These are phyloP conservation scores for Batkoa obscura DNA, from an alignment of 371 early-diverging fungal species.

Conservation along the genomic window DNA sequence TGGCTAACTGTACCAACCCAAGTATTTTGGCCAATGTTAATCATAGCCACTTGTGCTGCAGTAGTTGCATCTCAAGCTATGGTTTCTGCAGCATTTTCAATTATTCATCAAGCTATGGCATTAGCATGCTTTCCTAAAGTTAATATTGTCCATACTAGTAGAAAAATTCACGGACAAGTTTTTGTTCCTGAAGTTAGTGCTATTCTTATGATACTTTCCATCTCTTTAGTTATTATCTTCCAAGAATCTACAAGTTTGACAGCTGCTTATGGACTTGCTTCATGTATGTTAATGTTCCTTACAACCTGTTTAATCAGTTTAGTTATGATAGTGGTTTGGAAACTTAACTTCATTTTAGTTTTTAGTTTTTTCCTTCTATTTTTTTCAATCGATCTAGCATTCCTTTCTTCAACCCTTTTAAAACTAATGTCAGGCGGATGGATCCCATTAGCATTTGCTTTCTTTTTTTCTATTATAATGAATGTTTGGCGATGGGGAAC, in stretches of 20 bases:
- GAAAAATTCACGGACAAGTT: conserved; percentile 18
- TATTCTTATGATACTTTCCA: conserved; percentile 18
- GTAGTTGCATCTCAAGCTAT: conserved; percentile 38
- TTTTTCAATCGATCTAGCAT: conserved; percentile 14
- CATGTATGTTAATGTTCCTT: conserved; percentile 12
- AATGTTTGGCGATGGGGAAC: conserved; percentile 15
- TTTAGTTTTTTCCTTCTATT: conserved; percentile 13
- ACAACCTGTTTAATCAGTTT: conserved; percentile 14
- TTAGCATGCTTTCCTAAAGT: conserved; percentile 28
- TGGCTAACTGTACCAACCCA: conserved; percentile 1
- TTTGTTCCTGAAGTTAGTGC: conserved; percentile 30
- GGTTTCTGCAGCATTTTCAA: conserved; percentile 28
- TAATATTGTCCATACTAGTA: conserved; percentile 20
- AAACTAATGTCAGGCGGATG: conserved; percentile 18
- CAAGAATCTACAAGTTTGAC: conserved; percentile 13
- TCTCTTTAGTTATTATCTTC: conserved; percentile 21
- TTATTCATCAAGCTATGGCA: conserved; percentile 31
- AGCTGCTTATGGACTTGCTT: conserved; percentile 15
- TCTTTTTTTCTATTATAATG: conserved; percentile 11
- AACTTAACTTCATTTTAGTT: conserved; percentile 10
- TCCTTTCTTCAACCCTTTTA: conserved; percentile 13
- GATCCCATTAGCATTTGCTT: conserved; percentile 13
- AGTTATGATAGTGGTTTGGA: conserved; percentile 14
- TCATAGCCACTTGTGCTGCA: conserved; percentile 25
- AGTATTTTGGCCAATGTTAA: conserved; percentile 15